Base-by-base conservation (phyloP, 192 early-diverging fungal genomes). In the Coemansia umbellata region DNA sequence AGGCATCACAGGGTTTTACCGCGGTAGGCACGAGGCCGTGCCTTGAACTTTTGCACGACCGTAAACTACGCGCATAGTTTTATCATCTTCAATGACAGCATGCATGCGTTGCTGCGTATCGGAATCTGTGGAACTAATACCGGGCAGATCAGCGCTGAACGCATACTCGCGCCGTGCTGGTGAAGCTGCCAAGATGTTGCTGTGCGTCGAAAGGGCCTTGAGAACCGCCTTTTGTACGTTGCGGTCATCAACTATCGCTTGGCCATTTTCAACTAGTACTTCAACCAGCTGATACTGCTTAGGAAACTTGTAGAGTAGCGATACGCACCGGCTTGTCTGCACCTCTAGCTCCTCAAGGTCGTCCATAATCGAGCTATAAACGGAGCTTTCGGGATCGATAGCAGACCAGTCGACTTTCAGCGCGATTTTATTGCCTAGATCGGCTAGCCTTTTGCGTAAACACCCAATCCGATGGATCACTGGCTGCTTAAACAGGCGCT, bases 401-500 rank as follows among this genome's bases (percentile, higher is more conserved):
- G 51, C 24, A 3, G 50, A 17, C 72, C 72, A 75, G 44, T 65
- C 55, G 5, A 58, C 51, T 28, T 56, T 23, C 1, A 43, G 50
- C 6, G 50, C 60, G 24, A 68, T 67, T 22, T 60, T 55, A 11
- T 55, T 47, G 35, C 65, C 71, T 11, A 74, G 42, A 3, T 21
- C 21, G 8, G 19, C 37, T 8, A 74, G 47, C n/a, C 53, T 31
- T 26, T 48, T 32, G 33, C 71, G 71, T 37, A 74, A 35, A 26
- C 37, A 33, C 1, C 30, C 39, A 14, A 74, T 40, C 11, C 60
- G 60, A 23, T 74, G 72, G 18, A 74, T 50, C 27, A 74, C 27
- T 1, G 72, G 72, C 37, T 74, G 72, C 14, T 50, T 49, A 39
- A 64, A 68, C 1, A 94, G 72, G 1, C 82, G 78, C 44, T 92